Base-by-base conservation (phyloP, 2,329 filamentous ascomycete species). In the Lasiodiplodia citricola region DNA sequence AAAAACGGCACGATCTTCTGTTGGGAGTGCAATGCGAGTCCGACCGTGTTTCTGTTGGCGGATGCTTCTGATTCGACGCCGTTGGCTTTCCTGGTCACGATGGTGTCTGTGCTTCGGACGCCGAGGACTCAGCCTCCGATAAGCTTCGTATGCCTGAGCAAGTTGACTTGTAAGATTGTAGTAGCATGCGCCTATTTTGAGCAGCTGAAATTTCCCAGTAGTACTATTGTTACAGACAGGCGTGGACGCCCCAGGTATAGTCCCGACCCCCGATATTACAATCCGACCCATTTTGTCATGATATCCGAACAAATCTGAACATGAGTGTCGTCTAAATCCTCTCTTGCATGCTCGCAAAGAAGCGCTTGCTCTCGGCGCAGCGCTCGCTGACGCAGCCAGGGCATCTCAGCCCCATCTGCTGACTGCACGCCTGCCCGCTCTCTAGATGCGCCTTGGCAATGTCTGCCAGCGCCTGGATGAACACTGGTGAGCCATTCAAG, bases 321-420 rank as follows among this genome's bases (percentile, higher is more conserved):
- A 18, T 47, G 57, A 16, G 14, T 8, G 14, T 4, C 14, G 13
- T 62, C 41, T 52, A 62, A 13, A 68, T 23, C 31, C 50, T 62
- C n/a, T 68, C 56, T 16, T 68, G 66, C 57, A 54, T 51, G 47
- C 57, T 23, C 3, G 84, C 84, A 75, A 91, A 91, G 79, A 91
- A 91, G 75, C 87, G 85, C 82, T 91, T 90, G 65, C 90, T 90
- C 80, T 94, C 93, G 67, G 90, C 80, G 80, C 96, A 99, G 74
- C 91, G 88, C 75, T 96, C 93, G 77, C 92, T 98, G 81, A 89
- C 94, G 83, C 96, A 99, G 6, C 92, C 94, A 2, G 96, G 96
- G 82, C 96, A 99, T 74, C 96, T 89, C 73, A 99, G 82, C 10
- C 89, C 89, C 92, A 99, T 94, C 82, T 98, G 96, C 68, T 84